Evolutionary conservation across 768 basidiomycete species (phyloP).

Genomic region (Amanita jacksonii): DNA sequence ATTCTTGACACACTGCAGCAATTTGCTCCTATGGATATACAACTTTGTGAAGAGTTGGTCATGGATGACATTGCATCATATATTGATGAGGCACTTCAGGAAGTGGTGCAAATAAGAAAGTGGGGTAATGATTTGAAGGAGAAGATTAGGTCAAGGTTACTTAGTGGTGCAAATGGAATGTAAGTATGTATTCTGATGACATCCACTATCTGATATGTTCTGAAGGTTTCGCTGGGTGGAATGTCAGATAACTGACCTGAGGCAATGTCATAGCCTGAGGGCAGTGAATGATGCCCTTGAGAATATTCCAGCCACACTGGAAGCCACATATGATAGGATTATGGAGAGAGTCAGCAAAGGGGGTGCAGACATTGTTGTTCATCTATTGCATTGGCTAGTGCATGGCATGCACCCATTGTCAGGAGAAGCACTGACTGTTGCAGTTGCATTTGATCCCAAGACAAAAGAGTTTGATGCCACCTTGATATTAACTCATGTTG

Average conservation of each 20-base stretch:
- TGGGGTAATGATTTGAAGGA: not conserved
- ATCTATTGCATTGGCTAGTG: conserved; percentile 14
- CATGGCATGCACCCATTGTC: conserved; percentile 11
- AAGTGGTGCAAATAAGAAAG: not conserved
- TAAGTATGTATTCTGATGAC: not conserved
- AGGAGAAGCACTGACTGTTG: conserved; percentile 15
- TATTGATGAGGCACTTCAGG: not conserved
- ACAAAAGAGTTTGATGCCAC: not conserved
- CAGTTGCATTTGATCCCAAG: conserved; percentile 13
- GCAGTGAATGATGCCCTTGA: conserved; percentile 12
- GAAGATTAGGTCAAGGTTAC: not conserved
- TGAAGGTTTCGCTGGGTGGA: conserved; percentile 17
- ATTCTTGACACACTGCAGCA: not conserved
- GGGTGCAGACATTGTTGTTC: conserved; percentile 9
- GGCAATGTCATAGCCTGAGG: conserved; percentile 7
- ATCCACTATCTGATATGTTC: too few species aligned
- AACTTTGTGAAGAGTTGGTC: not conserved
- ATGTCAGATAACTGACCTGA: conserved; percentile 15
- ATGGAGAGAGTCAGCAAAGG: conserved; percentile 12
- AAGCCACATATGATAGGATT: conserved; percentile 16
- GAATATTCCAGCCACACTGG: conserved; percentile 10
- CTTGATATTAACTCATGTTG: not conserved
- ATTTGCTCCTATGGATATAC: not conserved
- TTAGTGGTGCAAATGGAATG: conserved; percentile 2
- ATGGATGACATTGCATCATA: not conserved